Evolutionary conservation across 768 basidiomycete genomes (phyloP).

Genomic region (Russula olivacea): DNA sequence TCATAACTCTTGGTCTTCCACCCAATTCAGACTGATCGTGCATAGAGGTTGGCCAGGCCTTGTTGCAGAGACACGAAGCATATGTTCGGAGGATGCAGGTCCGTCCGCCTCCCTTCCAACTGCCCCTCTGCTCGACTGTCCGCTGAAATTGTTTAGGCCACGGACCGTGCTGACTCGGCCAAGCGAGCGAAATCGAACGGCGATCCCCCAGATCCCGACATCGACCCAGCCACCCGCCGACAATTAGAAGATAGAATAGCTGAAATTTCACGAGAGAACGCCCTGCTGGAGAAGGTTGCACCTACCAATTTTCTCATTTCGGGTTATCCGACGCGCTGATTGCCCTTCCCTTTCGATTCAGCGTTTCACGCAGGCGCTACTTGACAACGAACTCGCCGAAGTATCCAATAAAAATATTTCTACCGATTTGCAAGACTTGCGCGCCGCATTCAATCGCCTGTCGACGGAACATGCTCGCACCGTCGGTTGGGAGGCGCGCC

Average conservation of each 20-base stretch:
- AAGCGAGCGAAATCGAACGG: constrained; percentile 1
- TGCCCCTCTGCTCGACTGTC: background rate
- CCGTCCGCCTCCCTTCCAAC: constrained; percentile 29
- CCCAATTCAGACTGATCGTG: constrained; percentile 2
- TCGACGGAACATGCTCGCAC: constrained; percentile 64
- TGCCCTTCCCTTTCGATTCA: constrained; percentile 30
- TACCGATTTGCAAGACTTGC: constrained; percentile 70
- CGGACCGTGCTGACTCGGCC: constrained; percentile 25
- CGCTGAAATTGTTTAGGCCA: background rate
- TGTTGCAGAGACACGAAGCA: constrained; percentile 81
- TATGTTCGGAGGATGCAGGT: constrained; percentile 70
- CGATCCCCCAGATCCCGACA: constrained; percentile 13
- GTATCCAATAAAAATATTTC: constrained; percentile 67
- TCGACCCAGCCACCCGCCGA: constrained; percentile 21
- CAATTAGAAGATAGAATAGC: constrained; percentile 35
- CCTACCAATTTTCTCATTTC: background rate
- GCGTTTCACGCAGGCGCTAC: constrained; percentile 71
- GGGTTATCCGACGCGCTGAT: constrained; percentile 12
- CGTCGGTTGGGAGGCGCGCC: constrained; percentile 61
- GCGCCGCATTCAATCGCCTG: constrained; percentile 57
- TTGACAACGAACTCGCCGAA: constrained; percentile 79
- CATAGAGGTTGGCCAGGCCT: constrained; percentile 83
- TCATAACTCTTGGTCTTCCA: constrained; percentile 15
- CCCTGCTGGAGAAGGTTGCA: constrained; percentile 52
- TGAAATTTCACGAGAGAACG: constrained; percentile 49